Base-by-base conservation (phyloP, 441 rosid species). In the Croton setiger region DNA sequence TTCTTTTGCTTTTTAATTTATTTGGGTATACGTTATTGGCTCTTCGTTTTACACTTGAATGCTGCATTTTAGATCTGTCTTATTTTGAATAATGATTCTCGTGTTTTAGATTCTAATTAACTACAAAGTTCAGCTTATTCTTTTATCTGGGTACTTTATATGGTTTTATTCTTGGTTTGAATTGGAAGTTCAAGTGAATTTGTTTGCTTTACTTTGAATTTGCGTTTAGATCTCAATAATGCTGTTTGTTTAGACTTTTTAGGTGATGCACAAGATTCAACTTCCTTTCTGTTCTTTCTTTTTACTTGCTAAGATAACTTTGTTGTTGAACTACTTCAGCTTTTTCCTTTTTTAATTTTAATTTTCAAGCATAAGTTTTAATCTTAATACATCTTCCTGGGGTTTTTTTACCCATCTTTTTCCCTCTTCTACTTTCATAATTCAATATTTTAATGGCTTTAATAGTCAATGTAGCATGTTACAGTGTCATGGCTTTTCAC, bases 321-420 rank as follows among this genome's bases (percentile, higher is more conserved):
- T 66, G 74, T 72, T 64, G 79, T 79, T 77, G 72, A 82, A 71
- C 81, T 44, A 61, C 74, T 69, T 60, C 60, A 54, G 44, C 51
- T n/a, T n/a, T n/a, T 44, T 18, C 41, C 59, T 58, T 61, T 48
- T 53, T 61, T 20, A 63, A 33, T 17, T 39, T 44, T 48, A 51
- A 49, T 23, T 64, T 20, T 17, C 5, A 4, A 33, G 57, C 35
- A n/a, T 59, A 52, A 41, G 4, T 18, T 60, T 51, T 35, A 52
- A 51, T 21, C 37, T 37, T 39, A 43, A 8, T 58, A 13, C 3
- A 62, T 36, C 5, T 11, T 43, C 21, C 48, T 56, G 4, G 21
- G n/a, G n/a, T n/a, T n/a, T n/a, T n/a, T n/a, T n/a, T n/a, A n/a
- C n/a, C n/a, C n/a, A n/a, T n/a, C n/a, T n/a, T n/a, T n/a, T n/a